These are phyloP conservation scores for Nemania sp. DNA, from an alignment of 2,329 filamentous ascomycete genomes.

Conservation along the genomic window DNA sequence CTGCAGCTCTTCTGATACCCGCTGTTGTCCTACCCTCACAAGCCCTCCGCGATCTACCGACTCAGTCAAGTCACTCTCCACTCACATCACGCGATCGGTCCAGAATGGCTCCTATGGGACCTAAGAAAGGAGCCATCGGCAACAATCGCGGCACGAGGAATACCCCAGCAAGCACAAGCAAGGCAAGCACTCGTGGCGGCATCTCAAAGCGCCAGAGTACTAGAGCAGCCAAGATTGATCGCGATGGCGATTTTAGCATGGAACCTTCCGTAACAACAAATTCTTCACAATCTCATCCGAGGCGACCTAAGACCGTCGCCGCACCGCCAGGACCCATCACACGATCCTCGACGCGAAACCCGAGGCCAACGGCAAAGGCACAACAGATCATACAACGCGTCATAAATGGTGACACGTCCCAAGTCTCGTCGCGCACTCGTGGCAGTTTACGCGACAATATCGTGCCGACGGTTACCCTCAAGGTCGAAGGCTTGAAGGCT, in stretches of 20 bases:
- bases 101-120: constrained; percentile 46
- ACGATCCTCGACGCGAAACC: constrained; percentile 42
- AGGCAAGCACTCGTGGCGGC: constrained; percentile 56
- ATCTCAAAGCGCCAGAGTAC: constrained; percentile 63
- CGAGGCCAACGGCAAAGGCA: constrained; percentile 50
- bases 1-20: neutral
- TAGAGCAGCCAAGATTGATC: constrained; percentile 57
- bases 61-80: constrained; percentile 6
- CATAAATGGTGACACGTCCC: constrained; percentile 54
- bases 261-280: constrained; percentile 56
- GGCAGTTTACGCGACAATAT: constrained; percentile 38
- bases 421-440: constrained; percentile 49
- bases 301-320: constrained; percentile 41
- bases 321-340: constrained; percentile 35
- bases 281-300: constrained; percentile 47
- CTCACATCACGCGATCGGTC: constrained; percentile 5
- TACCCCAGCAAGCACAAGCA: constrained; percentile 37
- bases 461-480: constrained; percentile 55
- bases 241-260: constrained; percentile 73
- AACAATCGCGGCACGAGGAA: constrained; percentile 40
- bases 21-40: constrained; percentile 20
- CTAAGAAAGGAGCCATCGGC: constrained; percentile 40
- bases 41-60: constrained; percentile 7
- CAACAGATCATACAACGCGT: constrained; percentile 60
- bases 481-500: constrained; percentile 71